Percentiles rank a stretch among this genome's conserved stretches.
These are phyloP conservation scores for Acephala macrosclerotiorum DNA, from an alignment of 2,329 filamentous ascomycete species.

Conservation along the genomic window DNA sequence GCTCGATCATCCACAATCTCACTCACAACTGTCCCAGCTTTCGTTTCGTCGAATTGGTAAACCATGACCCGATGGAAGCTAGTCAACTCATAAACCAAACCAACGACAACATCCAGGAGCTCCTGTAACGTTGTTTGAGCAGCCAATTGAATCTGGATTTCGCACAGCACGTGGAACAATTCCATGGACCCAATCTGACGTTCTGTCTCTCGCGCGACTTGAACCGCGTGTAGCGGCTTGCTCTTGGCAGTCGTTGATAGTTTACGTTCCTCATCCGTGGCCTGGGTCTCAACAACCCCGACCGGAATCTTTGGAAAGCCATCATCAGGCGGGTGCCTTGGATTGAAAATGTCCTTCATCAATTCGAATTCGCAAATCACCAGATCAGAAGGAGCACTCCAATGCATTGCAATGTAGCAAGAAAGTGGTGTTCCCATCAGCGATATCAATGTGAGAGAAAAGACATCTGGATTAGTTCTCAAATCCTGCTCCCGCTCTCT, in stretches of 20 bases:
- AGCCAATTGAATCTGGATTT: conserved; percentile 33
- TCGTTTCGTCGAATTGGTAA: conserved; percentile 34
- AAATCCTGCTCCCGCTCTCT: conserved; percentile 12
- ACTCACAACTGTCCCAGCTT: conserved; percentile 24
- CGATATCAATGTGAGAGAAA: conserved; percentile 31
- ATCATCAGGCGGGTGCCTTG: conserved; percentile 16
- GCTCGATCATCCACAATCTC: conserved; percentile 25
- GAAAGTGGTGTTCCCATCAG: conserved; percentile 25
- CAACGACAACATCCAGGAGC: conserved; percentile 35
- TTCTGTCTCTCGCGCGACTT: conserved; percentile 30
- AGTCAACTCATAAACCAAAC: conserved; percentile 34
- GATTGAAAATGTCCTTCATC: conserved; percentile 30
- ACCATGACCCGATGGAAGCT: conserved; percentile 34
- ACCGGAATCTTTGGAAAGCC: conserved; percentile 24
- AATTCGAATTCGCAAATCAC: conserved; percentile 37
- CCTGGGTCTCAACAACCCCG: conserved; percentile 26
- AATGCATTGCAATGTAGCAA: conserved; percentile 35
- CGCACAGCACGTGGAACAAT: conserved; percentile 34
- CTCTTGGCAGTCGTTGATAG: conserved; percentile 28
- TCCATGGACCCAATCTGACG: conserved; percentile 34
- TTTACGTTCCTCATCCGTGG: conserved; percentile 22
- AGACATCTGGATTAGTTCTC: conserved; percentile 33
- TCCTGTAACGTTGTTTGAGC: conserved; percentile 22
- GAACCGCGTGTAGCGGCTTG: conserved; percentile 28
- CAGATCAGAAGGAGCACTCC: conserved; percentile 24